Base-by-base conservation (phyloP, 2,329 filamentous ascomycete genomes). In the Endoconidiophora polonica region DNA sequence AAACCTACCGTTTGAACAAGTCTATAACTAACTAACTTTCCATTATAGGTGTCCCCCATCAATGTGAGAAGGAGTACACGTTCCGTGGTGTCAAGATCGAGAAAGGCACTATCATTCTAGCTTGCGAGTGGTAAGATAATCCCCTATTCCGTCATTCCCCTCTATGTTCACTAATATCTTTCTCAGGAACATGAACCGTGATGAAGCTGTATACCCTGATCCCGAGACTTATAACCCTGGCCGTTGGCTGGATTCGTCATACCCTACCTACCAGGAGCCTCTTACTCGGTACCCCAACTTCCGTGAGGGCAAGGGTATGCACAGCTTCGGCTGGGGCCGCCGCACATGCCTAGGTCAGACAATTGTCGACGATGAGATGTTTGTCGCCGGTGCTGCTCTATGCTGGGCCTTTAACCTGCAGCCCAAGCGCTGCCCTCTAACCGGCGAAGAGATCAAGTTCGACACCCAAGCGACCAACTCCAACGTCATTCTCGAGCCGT, bases 191-290 rank as follows among this genome's bases (percentile, higher is more conserved):
- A 72, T 79, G 59, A 72, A 76, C 59, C 72, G 75, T 41, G 74
- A 80, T 54, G 67, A 71, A 1, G 63, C 62, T 36, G 72, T 69
- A 50, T 83, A 82, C 57, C 76, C 76, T 1, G 73, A 81, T 57
- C 73, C 76, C n/a, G 76, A 82, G 44, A 69, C 63, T 55, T 82
- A 71, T 63, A 71, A 68, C 24, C 77, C 79, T 0, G 76, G 79
- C 56, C 70, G 78, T 38, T 83, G 74, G 66, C 68, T 83, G 9
- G 72, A 79, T 55, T 62, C 72, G n/a, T 65, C 64, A 18, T 82
- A 72, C 69, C 78, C 78, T 0, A 79, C 77, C 0, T 81, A 73
- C 63, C 73, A 79, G 57, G 76, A 75, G 57, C 78, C 78, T 0
- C 68, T 81, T n/a, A 71, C 71, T 2, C 69, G 71, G 50, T 80